These are phyloP conservation scores for Gonapodya sp. DNA, from an alignment of 192 early-diverging fungal species.

Conservation along the genomic window DNA sequence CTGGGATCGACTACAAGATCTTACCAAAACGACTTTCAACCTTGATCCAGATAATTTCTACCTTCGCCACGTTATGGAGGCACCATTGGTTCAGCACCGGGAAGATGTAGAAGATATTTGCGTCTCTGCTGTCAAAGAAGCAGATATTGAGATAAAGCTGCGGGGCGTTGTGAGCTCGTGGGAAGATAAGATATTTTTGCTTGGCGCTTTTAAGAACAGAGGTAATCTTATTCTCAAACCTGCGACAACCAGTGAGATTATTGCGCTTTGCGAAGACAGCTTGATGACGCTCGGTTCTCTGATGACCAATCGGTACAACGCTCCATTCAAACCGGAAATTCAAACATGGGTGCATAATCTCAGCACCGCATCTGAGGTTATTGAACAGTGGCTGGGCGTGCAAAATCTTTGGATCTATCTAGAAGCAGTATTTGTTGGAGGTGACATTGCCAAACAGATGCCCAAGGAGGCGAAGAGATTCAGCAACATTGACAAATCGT, in stretches of 20 bases:
- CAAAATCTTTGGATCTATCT: slow-evolving; percentile 61
- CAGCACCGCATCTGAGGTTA: slow-evolving; percentile 52
- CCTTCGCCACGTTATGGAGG: slow-evolving; percentile 47
- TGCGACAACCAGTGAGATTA: slow-evolving; percentile 47
- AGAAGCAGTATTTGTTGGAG: slow-evolving; percentile 57
- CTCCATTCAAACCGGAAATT: slow-evolving; percentile 50
- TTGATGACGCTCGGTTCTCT: slow-evolving; percentile 52
- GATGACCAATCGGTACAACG: slow-evolving; percentile 54
- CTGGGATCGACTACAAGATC: slow-evolving; percentile 41
- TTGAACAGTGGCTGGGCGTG: slow-evolving; percentile 55
- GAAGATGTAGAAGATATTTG: slow-evolving; percentile 61
- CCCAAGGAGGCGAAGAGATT: slow-evolving; percentile 59
- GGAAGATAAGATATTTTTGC: slow-evolving; percentile 50
- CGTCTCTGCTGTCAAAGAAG: slow-evolving; percentile 51
- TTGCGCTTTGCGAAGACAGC: slow-evolving; percentile 52
- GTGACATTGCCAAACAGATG: slow-evolving; percentile 62
- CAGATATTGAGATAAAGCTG: slow-evolving; percentile 53
- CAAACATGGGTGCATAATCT: slow-evolving; percentile 58
- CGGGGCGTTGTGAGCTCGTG: slow-evolving; percentile 44
- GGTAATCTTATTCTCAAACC: slow-evolving; percentile 53
- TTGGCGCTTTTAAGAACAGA: slow-evolving; percentile 46
- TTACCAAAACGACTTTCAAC: slow-evolving; percentile 46
- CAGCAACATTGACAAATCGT: slow-evolving; percentile 55
- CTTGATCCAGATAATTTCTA: slow-evolving; percentile 54
- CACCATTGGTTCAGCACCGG: slow-evolving; percentile 38